phyloP scores from a whole-genome alignment of 306 rosid genomes.

The Ziziphus jujuba region DNA sequence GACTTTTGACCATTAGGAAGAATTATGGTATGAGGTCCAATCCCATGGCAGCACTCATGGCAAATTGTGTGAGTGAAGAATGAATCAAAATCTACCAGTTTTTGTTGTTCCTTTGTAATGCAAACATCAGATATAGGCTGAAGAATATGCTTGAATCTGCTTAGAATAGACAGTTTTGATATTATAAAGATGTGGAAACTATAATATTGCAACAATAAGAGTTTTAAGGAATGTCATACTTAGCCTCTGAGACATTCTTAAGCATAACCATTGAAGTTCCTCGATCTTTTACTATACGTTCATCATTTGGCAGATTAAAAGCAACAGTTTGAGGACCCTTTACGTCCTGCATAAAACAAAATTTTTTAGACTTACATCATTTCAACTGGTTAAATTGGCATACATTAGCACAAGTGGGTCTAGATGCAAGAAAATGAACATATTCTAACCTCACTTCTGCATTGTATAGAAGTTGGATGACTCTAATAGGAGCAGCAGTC shows the following conservation, averaged over 20 bases:
- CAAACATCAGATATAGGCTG: conserved; percentile 78
- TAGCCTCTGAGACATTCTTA: conserved; percentile 96
- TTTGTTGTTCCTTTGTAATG: conserved; percentile 66
- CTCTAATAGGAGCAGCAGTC: conserved; percentile 86
- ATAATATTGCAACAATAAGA: conserved; percentile 20
- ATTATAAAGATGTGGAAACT: conserved; percentile 10
- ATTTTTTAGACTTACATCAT: conserved; percentile 9
- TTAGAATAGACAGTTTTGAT: conserved; percentile 27
- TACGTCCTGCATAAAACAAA: conserved; percentile 64
- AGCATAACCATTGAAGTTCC: conserved; percentile 98
- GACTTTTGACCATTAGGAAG: conserved; percentile 87
- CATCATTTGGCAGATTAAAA: conserved; percentile 95
- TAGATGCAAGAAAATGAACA: too few species aligned
- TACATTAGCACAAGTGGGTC: background rate
- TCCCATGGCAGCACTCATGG: conserved; percentile 99
- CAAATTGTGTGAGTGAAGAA: conserved; percentile 94
- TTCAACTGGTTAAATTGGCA: background rate
- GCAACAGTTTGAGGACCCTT: conserved; percentile 98
- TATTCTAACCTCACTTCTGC: background rate
- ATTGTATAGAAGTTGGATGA: conserved; percentile 83
- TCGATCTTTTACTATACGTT: conserved; percentile 77
- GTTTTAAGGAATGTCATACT: conserved; percentile 46
- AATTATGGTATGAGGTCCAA: conserved; percentile 87
- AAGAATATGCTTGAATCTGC: conserved; percentile 87
- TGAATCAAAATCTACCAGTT: conserved; percentile 83